Conservation (phyloP, 78 protist species). For the slime mould (Dictyostelium discoideum) region dicty_2.7 NC_007088.5:5850001-5850500, state of each 20-base stretch:
- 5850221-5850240: constrained; percentile 70
- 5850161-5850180: constrained; percentile 66
- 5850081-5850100: background rate
- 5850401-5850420: background rate
- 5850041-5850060: constrained; percentile 75
- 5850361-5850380: background rate
- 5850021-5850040: constrained; percentile 39
- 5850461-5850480: no score
- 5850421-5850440: background rate
- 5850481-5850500: background rate
- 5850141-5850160: constrained; percentile 58
- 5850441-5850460: background rate
- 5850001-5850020: constrained; percentile 62
- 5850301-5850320: constrained; percentile 57
- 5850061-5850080: constrained; percentile 62
- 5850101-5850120: background rate
- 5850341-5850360: constrained; percentile 7
- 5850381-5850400: no score
- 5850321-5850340: constrained; percentile 46
- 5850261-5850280: background rate
- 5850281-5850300: constrained; percentile 43
- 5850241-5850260: background rate
- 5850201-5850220: constrained; percentile 45
- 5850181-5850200: constrained; percentile 56
- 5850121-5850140: constrained; percentile 41